Percentiles rank a stretch among this genome's conserved stretches.
Evolutionary conservation across 768 basidiomycete genomes (phyloP).

Genomic region (Lactarius akahatsu): DNA sequence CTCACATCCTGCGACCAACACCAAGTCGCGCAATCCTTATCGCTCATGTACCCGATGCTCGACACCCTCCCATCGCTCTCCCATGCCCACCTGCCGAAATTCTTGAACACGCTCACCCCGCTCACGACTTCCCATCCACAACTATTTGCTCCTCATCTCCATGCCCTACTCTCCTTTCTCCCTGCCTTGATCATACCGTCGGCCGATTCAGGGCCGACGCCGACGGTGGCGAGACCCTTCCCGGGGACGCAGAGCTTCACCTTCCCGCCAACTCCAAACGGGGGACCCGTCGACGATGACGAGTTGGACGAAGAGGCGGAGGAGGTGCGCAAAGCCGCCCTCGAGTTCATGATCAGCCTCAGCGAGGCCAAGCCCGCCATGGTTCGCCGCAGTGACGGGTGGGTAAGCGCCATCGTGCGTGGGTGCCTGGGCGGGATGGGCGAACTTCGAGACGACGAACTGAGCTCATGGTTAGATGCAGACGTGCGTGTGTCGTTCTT

Average conservation of each 20-base stretch:
- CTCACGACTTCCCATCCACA: constrained; percentile 64
- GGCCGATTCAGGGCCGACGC: constrained; percentile 53
- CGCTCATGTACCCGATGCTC: constrained; percentile 69
- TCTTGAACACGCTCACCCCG: constrained; percentile 68
- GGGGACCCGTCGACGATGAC: constrained; percentile 39
- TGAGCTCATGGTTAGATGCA: constrained; percentile 65
- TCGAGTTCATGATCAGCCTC: constrained; percentile 84
- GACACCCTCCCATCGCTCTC: constrained; percentile 66
- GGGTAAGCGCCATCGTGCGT: constrained; percentile 67
- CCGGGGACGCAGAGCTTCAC: constrained; percentile 36
- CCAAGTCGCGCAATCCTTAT: constrained; percentile 60
- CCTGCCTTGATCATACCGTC: constrained; percentile 68
- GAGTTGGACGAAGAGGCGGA: constrained; percentile 64
- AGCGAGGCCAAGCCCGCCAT: constrained; percentile 70
- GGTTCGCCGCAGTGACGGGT: constrained; percentile 66
- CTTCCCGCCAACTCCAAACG: constrained; percentile 42
- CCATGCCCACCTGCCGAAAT: constrained; percentile 55
- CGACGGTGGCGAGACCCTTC: constrained; percentile 50
- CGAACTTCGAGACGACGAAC: constrained; percentile 63
- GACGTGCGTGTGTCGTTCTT: constrained; percentile 54
- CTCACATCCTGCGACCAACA: constrained; percentile 58
- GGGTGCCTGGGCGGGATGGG: constrained; percentile 83
- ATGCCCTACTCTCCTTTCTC: constrained; percentile 65
- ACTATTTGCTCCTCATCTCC: constrained; percentile 74
- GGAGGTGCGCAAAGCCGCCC: constrained; percentile 66